A percentile compares a stretch with the other conserved stretches of the same genome.
phyloP scores from a whole-genome alignment of 345 rosid species.

The Eucalyptus regnans region DNA sequence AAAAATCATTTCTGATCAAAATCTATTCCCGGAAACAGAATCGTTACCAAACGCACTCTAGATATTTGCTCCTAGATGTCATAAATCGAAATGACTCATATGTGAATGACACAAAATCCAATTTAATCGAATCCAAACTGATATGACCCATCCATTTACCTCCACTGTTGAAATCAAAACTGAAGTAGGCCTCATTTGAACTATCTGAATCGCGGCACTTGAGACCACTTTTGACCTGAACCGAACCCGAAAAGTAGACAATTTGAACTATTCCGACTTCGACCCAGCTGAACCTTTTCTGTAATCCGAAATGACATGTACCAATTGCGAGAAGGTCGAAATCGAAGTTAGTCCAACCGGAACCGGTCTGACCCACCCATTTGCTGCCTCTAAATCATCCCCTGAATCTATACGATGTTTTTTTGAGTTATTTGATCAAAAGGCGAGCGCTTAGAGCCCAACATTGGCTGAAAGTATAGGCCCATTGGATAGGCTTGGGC shows the following conservation, averaged over 20 bases:
- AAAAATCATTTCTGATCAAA: no score
- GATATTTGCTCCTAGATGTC: not conserved
- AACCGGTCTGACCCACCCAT: not conserved
- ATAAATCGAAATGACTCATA: not conserved
- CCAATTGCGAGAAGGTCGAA: not conserved
- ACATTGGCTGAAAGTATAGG: not conserved
- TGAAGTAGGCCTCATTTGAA: not conserved
- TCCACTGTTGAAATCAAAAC: not conserved
- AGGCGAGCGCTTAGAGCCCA: not conserved
- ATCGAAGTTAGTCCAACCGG: not conserved
- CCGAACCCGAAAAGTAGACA: not conserved
- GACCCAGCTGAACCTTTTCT: not conserved
- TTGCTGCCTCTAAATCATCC: not conserved
- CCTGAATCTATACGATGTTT: not conserved
- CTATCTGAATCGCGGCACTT: not conserved
- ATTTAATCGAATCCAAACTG: not conserved
- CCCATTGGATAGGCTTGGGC: not conserved
- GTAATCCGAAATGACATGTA: not conserved
- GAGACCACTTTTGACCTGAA: not conserved
- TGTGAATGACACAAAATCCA: not conserved
- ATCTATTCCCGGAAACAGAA: no score
- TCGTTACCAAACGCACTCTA: no score
- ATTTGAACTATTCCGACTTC: not conserved
- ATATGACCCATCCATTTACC: not conserved
- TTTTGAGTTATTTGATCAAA: not conserved